phyloP scores from a whole-genome alignment of 495 filamentous ascomycete species.

The Lasiosphaeria miniovina region DNA sequence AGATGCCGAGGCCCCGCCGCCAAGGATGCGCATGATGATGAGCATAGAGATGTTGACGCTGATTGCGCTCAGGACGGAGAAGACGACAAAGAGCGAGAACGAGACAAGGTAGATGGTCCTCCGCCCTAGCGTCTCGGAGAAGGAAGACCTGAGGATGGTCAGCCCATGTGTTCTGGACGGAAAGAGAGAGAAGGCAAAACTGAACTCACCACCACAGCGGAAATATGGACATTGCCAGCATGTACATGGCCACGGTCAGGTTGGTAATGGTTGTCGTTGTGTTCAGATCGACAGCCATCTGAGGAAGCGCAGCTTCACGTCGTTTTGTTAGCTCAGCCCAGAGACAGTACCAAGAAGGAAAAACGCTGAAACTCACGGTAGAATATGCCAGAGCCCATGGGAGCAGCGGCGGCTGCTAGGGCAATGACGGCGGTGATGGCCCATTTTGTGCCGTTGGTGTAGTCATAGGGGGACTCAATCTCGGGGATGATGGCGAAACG shows the following conservation, averaged over 20 bases:
- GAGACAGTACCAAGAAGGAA: background rate
- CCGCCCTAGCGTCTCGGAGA: conserved; percentile 79
- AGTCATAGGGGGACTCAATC: conserved; percentile 71
- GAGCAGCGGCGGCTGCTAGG: conserved; percentile 69
- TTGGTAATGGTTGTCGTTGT: conserved; percentile 72
- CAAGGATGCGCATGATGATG: conserved; percentile 76
- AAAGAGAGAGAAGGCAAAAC: background rate
- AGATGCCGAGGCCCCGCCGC: conserved; percentile 79
- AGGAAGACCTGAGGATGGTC: conserved; percentile 53
- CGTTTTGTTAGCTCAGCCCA: background rate
- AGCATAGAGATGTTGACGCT: conserved; percentile 79
- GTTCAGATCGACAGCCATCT: conserved; percentile 64
- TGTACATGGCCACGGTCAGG: conserved; percentile 80
- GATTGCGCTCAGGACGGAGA: conserved; percentile 68
- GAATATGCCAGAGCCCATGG: conserved; percentile 82
- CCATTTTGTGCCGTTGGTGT: conserved; percentile 74
- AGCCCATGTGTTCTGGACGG: background rate
- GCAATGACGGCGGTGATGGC: conserved; percentile 78
- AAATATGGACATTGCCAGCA: conserved; percentile 87
- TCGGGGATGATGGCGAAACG: conserved; percentile 77
- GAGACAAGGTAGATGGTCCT: conserved; percentile 83
- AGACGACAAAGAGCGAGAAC: conserved; percentile 77
- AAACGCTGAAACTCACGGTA: conserved; percentile 59
- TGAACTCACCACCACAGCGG: conserved; percentile 75
- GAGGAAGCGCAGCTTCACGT: conserved; percentile 63